phyloP scores from a whole-genome alignment of 2,329 filamentous ascomycete genomes.

The Aspergillus japonicus region DNA sequence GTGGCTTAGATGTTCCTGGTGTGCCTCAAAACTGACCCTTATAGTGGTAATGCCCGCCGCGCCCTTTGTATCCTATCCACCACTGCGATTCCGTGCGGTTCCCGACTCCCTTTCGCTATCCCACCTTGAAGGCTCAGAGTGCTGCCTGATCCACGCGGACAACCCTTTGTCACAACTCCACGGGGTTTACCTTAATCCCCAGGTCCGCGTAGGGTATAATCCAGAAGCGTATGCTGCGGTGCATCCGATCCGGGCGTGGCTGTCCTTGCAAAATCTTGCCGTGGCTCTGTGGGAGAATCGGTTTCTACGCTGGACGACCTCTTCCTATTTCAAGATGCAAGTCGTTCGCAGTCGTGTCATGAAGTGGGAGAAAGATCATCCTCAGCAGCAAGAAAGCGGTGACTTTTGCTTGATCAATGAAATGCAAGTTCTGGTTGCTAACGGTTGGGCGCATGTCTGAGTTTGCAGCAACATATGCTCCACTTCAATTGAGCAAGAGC shows the following conservation, averaged over 20 bases:
- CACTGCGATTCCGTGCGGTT: conserved; percentile 63
- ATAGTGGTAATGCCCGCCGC: conserved; percentile 27
- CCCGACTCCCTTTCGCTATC: conserved; percentile 57
- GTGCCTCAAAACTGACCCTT: too few relatives aligned
- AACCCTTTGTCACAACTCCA: conserved; percentile 31
- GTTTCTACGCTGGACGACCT: conserved; percentile 47
- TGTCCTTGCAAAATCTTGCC: conserved; percentile 51
- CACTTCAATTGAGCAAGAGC: too few relatives aligned
- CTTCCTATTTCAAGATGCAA: conserved; percentile 29
- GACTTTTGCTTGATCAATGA: conserved; percentile 58
- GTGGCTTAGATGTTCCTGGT: not conserved
- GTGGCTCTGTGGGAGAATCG: conserved; percentile 61
- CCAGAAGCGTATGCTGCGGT: conserved; percentile 24
- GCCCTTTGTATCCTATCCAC: conserved; percentile 28
- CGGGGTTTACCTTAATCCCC: conserved; percentile 41
- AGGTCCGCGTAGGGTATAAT: conserved; percentile 42
- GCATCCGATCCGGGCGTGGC: conserved; percentile 48
- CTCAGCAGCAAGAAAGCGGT: conserved; percentile 43
- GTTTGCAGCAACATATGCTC: not conserved
- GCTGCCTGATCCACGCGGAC: conserved; percentile 60
- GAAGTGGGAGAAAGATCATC: conserved; percentile 32
- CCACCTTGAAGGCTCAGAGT: conserved; percentile 71
- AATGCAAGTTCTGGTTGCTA: conserved; percentile 27
- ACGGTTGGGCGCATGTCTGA: conserved; percentile 18
- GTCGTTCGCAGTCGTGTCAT: conserved; percentile 37